These are phyloP conservation scores for Lithohypha guttulata DNA, from an alignment of 2,329 filamentous ascomycete species.

Conservation along the genomic window DNA sequence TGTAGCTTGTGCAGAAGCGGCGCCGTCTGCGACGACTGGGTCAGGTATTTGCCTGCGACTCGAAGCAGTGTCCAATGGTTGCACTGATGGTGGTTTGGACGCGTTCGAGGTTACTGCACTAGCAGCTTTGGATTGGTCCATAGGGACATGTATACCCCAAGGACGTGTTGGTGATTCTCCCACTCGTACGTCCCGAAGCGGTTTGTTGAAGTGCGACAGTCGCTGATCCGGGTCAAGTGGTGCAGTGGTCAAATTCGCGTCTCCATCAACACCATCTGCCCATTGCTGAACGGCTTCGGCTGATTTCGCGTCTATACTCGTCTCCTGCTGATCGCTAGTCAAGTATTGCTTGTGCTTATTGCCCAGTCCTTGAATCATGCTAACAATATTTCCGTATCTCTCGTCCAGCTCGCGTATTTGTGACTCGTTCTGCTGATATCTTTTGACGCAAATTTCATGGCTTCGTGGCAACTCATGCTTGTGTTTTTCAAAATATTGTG, in stretches of 20 bases:
- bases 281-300: constrained; percentile 72
- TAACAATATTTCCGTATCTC: constrained; percentile 85
- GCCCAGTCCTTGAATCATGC: constrained; percentile 86
- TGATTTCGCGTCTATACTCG: constrained; percentile 35
- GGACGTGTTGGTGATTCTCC: constrained; percentile 87
- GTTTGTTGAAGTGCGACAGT: constrained; percentile 67
- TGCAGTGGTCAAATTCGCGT: constrained; percentile 29
- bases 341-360: constrained; percentile 81
- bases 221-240: constrained; percentile 46
- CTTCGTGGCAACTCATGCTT: constrained; percentile 91
- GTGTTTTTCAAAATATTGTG: constrained; percentile 85
- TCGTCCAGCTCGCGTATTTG: constrained; percentile 81
- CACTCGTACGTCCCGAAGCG: constrained; percentile 78
- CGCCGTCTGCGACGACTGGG: background rate
- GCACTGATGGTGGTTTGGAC: constrained; percentile 11
- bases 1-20: constrained; percentile 2
- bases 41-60: background rate
- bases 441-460: constrained; percentile 81
- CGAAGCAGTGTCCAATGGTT: constrained; percentile 3
- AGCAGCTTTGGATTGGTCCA: constrained; percentile 35
- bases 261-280: constrained; percentile 64
- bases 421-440: constrained; percentile 77
- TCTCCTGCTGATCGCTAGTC: constrained; percentile 43
- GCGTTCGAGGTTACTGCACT: constrained; percentile 22
- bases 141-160: constrained; percentile 80